phyloP scores from a whole-genome alignment of 2,329 filamentous ascomycete genomes.

The Neoascochyta sp. region DNA sequence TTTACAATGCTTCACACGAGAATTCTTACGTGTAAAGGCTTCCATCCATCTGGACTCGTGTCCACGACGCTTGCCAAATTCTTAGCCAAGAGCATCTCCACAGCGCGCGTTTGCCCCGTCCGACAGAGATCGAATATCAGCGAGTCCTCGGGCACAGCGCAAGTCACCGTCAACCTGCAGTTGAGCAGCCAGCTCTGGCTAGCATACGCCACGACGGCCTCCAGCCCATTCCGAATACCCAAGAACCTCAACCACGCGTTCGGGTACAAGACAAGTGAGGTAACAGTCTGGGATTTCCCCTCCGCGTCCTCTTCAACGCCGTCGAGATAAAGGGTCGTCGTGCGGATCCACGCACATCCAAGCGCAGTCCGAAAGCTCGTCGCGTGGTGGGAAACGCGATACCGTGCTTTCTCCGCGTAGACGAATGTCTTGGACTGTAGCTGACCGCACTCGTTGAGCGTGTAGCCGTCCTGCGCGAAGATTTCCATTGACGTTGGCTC shows the following conservation, averaged over 20 bases:
- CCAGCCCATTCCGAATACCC: slow-evolving; percentile 6
- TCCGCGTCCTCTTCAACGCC: not conserved
- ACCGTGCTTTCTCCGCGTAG: slow-evolving; percentile 5
- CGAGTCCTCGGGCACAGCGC: slow-evolving; percentile 9
- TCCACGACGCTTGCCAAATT: slow-evolving; percentile 11
- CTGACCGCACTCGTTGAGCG: slow-evolving; percentile 10
- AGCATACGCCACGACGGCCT: slow-evolving; percentile 7
- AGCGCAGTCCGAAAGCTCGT: slow-evolving; percentile 5
- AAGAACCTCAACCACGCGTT: slow-evolving; percentile 6
- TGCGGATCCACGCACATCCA: slow-evolving; percentile 8
- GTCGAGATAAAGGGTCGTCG: slow-evolving; percentile 1
- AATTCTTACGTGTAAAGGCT: slow-evolving; percentile 8
- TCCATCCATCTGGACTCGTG: slow-evolving; percentile 12
- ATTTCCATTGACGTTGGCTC: slow-evolving; percentile 11
- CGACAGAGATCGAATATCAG: slow-evolving; percentile 12
- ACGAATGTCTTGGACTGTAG: slow-evolving; percentile 9
- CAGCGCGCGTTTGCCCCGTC: slow-evolving; percentile 9
- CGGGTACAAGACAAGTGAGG: slow-evolving; percentile 7
- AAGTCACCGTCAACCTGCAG: slow-evolving; percentile 8
- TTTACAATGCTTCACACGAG: not conserved
- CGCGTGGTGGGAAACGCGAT: slow-evolving; percentile 3
- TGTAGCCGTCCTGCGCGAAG: slow-evolving; percentile 12
- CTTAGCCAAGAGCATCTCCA: slow-evolving; percentile 8
- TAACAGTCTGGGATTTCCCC: slow-evolving; percentile 3
- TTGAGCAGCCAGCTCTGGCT: slow-evolving; percentile 10